Conservation (phyloP, 768 basidiomycete species). For the Pseudohyphozyma bogoriensis region DNA sequence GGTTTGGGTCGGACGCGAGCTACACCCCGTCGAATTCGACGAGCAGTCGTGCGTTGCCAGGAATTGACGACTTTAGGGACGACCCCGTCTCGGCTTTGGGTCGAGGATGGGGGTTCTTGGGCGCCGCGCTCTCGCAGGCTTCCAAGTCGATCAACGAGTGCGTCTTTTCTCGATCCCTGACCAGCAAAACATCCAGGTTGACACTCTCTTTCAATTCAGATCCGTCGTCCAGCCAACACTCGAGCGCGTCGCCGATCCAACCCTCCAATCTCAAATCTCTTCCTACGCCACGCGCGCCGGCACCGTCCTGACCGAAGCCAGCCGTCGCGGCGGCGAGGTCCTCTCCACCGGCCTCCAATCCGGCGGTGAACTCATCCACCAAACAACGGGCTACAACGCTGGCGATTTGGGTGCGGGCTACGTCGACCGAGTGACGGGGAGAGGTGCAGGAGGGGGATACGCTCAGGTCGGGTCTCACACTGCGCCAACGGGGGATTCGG, state of each 20-base stretch:
- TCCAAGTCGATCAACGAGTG: slow-evolving; percentile 62
- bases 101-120: slow-evolving; percentile 96
- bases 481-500: slow-evolving; percentile 1
- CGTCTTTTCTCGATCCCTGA: background rate
- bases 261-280: slow-evolving; percentile 60
- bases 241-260: slow-evolving; percentile 69
- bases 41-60: slow-evolving; percentile 70
- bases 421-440: slow-evolving; percentile 18
- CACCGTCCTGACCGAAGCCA: slow-evolving; percentile 54
- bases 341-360: slow-evolving; percentile 35
- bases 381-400: slow-evolving; percentile 73
- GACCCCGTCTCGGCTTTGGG: slow-evolving; percentile 74
- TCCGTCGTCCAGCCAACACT: slow-evolving; percentile 84
- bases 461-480: slow-evolving; percentile 9
- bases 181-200: background rate
- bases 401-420: slow-evolving; percentile 24
- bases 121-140: slow-evolving; percentile 70
- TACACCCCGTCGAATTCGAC: slow-evolving; percentile 60
- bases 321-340: slow-evolving; percentile 49
- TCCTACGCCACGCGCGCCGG: slow-evolving; percentile 50
- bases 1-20: slow-evolving; percentile 48
- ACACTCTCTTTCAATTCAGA: background rate
- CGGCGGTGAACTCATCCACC: slow-evolving; percentile 68
- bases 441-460: slow-evolving; percentile 23
- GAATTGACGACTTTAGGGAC: slow-evolving; percentile 68